Percentiles rank a stretch among this genome's conserved stretches.
phyloP scores from a whole-genome alignment of 2,329 filamentous ascomycete species.

The Colletotrichum endophyticum region DNA sequence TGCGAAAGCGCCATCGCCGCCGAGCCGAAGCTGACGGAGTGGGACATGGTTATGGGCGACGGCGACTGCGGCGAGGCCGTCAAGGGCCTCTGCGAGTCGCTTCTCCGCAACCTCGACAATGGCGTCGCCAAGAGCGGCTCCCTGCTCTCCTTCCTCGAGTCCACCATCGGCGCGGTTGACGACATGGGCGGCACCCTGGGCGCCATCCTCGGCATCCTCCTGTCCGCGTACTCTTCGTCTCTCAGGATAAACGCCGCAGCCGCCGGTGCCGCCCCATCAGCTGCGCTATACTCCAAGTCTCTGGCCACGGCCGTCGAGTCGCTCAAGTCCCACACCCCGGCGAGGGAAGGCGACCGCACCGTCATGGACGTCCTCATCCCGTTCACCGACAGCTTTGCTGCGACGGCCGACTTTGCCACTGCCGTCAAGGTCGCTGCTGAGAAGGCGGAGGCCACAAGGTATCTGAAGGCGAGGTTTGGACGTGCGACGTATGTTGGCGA shows the following conservation, averaged over 20 bases:
- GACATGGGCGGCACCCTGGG: slow-evolving; percentile 41
- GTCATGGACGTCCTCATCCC: slow-evolving; percentile 27
- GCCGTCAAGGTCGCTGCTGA: slow-evolving; percentile 43
- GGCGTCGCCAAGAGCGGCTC: slow-evolving; percentile 33
- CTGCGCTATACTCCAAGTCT: slow-evolving; percentile 22
- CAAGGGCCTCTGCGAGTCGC: slow-evolving; percentile 30
- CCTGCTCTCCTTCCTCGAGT: slow-evolving; percentile 31
- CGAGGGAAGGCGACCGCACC: slow-evolving; percentile 29
- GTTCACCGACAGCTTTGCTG: slow-evolving; percentile 22
- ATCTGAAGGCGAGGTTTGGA: slow-evolving; percentile 31
- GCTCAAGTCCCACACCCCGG: slow-evolving; percentile 29
- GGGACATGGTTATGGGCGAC: slow-evolving; percentile 39
- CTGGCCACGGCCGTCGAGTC: slow-evolving; percentile 25
- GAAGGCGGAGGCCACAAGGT: slow-evolving; percentile 31
- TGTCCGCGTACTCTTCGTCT: slow-evolving; percentile 26
- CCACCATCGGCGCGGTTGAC: slow-evolving; percentile 35
- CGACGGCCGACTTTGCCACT: slow-evolving; percentile 15
- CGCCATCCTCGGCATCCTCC: slow-evolving; percentile 34
- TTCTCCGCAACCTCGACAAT: slow-evolving; percentile 31
- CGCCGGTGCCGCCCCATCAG: neutral
- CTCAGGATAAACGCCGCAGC: slow-evolving; percentile 13
- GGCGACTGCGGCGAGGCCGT: slow-evolving; percentile 34
- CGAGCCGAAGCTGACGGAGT: slow-evolving; percentile 35
- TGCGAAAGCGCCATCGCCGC: slow-evolving; percentile 38
- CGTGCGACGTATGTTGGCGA: slow-evolving; percentile 33